Conservation (phyloP, 495 filamentous ascomycete genomes). For the Aspergillus indologenus region DNA sequence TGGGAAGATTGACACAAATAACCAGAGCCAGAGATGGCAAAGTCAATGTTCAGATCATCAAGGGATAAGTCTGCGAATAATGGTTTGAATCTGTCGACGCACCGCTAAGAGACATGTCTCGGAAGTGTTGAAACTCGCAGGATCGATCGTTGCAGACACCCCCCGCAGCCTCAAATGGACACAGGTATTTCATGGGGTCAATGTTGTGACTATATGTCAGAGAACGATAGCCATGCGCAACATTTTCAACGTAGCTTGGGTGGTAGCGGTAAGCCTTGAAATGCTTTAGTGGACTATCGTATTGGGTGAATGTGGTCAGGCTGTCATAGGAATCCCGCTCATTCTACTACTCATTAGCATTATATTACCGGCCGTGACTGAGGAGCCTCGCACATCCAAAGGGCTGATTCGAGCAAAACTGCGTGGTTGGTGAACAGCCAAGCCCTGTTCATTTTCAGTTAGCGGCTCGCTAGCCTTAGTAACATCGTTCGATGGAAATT, state of each 20-base stretch:
- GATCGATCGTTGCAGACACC: constrained; percentile 72
- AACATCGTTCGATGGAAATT: constrained; percentile 19
- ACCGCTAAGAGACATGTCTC: constrained; percentile 75
- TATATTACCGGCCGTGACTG: neutral
- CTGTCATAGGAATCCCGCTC: constrained; percentile 15
- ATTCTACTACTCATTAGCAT: constrained; percentile 25
- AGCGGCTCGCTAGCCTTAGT: constrained; percentile 29
- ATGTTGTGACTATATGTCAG: constrained; percentile 91
- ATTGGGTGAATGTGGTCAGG: constrained; percentile 60
- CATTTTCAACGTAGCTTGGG: constrained; percentile 63
- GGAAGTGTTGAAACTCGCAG: constrained; percentile 77
- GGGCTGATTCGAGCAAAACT: constrained; percentile 16
- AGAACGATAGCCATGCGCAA: constrained; percentile 77
- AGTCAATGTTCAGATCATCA: constrained; percentile 14
- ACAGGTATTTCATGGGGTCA: constrained; percentile 67
- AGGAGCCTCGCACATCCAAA: neutral
- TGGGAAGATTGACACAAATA: constrained; percentile 7
- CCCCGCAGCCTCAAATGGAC: constrained; percentile 67
- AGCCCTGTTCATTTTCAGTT: constrained; percentile 31
- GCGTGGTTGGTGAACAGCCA: constrained; percentile 17
- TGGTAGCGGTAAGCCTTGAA: constrained; percentile 92
- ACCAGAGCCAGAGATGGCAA: constrained; percentile 11
- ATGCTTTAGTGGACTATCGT: constrained; percentile 74
- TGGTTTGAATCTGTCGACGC: constrained; percentile 53
- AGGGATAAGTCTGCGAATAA: constrained; percentile 26